phyloP scores from a whole-genome alignment of 768 basidiomycete genomes.

The Cantharellus anzutake region DNA sequence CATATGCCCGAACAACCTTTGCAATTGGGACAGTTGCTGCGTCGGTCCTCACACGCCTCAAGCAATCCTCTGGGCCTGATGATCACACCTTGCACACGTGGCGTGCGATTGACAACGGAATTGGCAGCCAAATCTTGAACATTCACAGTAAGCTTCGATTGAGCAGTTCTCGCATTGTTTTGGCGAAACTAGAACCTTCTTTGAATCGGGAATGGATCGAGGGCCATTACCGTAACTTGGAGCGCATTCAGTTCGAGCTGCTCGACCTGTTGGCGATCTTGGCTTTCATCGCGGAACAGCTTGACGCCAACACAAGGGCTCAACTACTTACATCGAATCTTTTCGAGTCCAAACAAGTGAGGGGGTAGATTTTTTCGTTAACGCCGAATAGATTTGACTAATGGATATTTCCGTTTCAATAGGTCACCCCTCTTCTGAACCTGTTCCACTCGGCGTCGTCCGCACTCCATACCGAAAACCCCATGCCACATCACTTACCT shows the following conservation, averaged over 20 bases:
- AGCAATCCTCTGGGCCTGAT: background rate
- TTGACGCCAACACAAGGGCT: background rate
- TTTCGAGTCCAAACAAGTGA: background rate
- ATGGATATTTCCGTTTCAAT: background rate
- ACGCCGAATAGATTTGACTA: background rate
- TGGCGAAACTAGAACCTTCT: conserved; percentile 1
- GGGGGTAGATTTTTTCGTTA: background rate
- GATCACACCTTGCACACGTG: background rate
- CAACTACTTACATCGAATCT: background rate
- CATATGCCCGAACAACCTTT: background rate
- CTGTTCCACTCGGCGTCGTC: background rate
- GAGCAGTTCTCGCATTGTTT: background rate
- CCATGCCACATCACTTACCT: background rate
- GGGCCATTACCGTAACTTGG: background rate
- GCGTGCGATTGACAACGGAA: background rate
- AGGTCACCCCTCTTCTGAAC: background rate
- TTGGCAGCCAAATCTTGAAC: background rate
- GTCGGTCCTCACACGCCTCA: background rate
- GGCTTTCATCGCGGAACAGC: background rate
- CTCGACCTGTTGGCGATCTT: conserved; percentile 1
- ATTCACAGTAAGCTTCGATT: conserved; percentile 3
- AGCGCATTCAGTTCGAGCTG: background rate
- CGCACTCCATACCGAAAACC: background rate
- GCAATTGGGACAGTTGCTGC: conserved; percentile 2
- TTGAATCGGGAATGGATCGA: background rate